Base-by-base conservation (phyloP, 1,284 basidiomycete species). In the Fomitopsis schrenkii region DNA sequence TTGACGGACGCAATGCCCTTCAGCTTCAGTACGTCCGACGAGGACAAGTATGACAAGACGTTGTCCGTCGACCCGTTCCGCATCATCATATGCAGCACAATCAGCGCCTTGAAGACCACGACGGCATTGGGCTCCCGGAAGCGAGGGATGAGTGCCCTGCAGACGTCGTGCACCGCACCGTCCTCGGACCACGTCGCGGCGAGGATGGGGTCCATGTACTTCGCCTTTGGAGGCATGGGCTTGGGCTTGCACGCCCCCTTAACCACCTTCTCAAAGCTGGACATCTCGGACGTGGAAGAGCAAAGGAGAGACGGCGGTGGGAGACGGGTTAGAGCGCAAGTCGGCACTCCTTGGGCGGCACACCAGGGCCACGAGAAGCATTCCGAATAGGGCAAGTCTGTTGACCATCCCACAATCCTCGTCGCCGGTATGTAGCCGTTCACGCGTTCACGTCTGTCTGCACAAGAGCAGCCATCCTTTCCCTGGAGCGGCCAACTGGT, bases 241-340 rank as follows among this genome's bases (percentile, higher is more conserved):
- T 97, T 98, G 52, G 95, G 93, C 81, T 97, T 97, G 78, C 93
- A 95, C 28, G 94, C 94, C 72, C 94, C 80, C 80, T 95, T 96
- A 68, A 96, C 89, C 70, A 91, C 84, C 79, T 93, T 93, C 78
- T 93, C 91, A 75, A 83, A 90, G 76, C 86, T 89, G 68, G 87
- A 88, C 88, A 91, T 90, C 42, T n/a, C 42, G 10, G 58, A 41
- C 44, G 38, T 28, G 22, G 30, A 48, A 36, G 30, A 30, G 52
- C 22, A 45, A 41, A 36, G 22, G 38, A 8, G 26, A 41, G 40
- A 14, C 19, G 50, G 33, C 58, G 54, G 35, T 46, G 53, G 54
- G 59, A 33, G 53, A 53, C 42, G 54, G 54, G 54, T n/a, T 22
- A 55, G 58, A 19, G 40, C 40, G 19, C 50, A 26, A 46, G 35